These are phyloP conservation scores for Pythium insidiosum DNA, from an alignment of 352 stramenopile species.

Conservation along the genomic window DNA sequence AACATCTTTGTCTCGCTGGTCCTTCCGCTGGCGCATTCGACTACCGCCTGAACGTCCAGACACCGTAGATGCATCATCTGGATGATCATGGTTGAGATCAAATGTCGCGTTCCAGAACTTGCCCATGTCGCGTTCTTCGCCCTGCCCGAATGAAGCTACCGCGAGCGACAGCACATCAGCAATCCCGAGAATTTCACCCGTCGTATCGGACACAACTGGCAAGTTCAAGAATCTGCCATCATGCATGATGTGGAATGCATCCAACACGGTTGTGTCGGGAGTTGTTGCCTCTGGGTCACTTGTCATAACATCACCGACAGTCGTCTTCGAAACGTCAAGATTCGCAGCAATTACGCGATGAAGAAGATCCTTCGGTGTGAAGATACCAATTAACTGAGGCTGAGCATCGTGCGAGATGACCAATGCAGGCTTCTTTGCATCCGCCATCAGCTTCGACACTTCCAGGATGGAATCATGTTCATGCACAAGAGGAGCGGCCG, in stretches of 20 bases:
- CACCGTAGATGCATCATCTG: constrained; percentile 8
- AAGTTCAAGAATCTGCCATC: constrained; percentile 97
- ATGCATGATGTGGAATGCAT: constrained; percentile 98
- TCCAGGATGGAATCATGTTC: constrained; percentile 61
- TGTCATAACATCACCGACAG: constrained; percentile 92
- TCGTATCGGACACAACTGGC: constrained; percentile 85
- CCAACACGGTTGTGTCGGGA: constrained; percentile 92
- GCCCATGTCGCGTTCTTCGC: constrained; percentile 63
- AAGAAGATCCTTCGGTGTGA: constrained; percentile 98
- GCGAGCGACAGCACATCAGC: constrained; percentile 79
- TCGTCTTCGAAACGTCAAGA: constrained; percentile 80
- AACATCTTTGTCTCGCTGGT: constrained; percentile 67
- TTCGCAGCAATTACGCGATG: constrained; percentile 91
- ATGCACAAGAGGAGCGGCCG: constrained; percentile 66
- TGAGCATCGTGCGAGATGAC: constrained; percentile 58
- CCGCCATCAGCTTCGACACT: constrained; percentile 68
- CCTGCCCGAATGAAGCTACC: constrained; percentile 59
- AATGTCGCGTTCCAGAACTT: constrained; percentile 77
- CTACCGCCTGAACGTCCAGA: constrained; percentile 36
- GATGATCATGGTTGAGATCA: constrained; percentile 22
- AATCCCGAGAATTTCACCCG: constrained; percentile 68
- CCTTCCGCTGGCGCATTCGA: constrained; percentile 61
- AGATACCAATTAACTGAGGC: constrained; percentile 90
- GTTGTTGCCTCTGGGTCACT: constrained; percentile 91
- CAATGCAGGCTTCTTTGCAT: constrained; percentile 68